Conservation (phyloP, 176 grass and related monocot genomes). For the Aegilops longissima region DNA sequence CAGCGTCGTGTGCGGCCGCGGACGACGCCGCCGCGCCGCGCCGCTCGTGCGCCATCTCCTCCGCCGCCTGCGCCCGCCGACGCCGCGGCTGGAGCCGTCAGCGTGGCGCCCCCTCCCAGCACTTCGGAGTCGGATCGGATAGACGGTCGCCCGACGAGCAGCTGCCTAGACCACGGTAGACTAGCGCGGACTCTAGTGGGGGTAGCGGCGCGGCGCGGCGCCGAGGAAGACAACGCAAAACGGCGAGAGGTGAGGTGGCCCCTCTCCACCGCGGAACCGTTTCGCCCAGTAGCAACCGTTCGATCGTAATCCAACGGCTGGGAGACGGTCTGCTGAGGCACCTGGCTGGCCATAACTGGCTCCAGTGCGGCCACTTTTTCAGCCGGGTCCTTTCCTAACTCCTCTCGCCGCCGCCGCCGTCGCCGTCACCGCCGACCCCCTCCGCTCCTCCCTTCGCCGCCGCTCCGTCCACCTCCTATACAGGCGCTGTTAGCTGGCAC, state of each 20-base stretch:
- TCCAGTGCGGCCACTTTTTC: not conserved
- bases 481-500: not conserved
- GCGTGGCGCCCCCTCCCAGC: not conserved
- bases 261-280: not conserved
- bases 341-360: not conserved
- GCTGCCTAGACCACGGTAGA: not conserved
- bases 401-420: not conserved
- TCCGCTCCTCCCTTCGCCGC: not conserved
- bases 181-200: not conserved
- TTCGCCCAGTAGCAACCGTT: not conserved
- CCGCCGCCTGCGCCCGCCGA: not conserved
- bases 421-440: not conserved
- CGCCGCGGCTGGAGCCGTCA: not conserved
- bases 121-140: not conserved
- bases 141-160: not conserved
- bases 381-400: not conserved
- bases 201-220: not conserved
- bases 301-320: not conserved
- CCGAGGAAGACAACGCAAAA: not conserved
- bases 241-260: not conserved
- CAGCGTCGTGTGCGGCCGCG: slow-evolving; percentile 27
- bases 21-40: not conserved
- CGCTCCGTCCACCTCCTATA: not conserved
- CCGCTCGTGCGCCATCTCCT: slow-evolving; percentile 53
- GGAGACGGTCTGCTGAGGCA: not conserved